phyloP scores from a whole-genome alignment of 2,329 filamentous ascomycete genomes.

The Exophiala sp. region DNA sequence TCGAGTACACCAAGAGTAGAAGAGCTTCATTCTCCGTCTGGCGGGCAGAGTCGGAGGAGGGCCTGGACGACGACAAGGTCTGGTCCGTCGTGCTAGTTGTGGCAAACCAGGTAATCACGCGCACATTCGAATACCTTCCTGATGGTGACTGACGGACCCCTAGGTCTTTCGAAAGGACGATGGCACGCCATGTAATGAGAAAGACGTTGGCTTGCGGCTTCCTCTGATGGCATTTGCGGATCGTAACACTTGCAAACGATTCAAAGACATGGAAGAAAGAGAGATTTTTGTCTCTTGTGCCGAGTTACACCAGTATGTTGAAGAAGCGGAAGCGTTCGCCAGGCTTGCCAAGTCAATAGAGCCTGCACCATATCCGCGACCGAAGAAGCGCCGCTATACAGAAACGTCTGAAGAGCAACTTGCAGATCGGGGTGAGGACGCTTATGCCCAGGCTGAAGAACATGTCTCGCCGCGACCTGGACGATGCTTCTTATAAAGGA shows the following conservation, averaged over 20 bases:
- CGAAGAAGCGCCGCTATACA: slow-evolving; percentile 15
- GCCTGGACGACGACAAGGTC: slow-evolving; percentile 21
- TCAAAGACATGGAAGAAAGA: slow-evolving; percentile 13
- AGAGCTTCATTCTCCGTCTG: slow-evolving; percentile 33
- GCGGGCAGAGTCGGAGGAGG: slow-evolving; percentile 28
- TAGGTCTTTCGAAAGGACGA: slow-evolving; percentile 31
- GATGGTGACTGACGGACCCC: slow-evolving; percentile 4
- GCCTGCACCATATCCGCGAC: slow-evolving; percentile 1
- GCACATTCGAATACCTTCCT: slow-evolving; percentile 8
- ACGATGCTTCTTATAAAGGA: slow-evolving; percentile 9
- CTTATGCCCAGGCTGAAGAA: slow-evolving; percentile 14
- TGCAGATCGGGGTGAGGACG: slow-evolving; percentile 9
- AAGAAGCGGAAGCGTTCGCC: slow-evolving; percentile 14
- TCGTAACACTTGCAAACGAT: slow-evolving; percentile 18
- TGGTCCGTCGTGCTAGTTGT: slow-evolving; percentile 15
- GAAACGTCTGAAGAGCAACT: slow-evolving; percentile 15
- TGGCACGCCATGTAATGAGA: slow-evolving; percentile 22
- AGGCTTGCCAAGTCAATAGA: slow-evolving; percentile 2
- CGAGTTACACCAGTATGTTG: slow-evolving; percentile 17
- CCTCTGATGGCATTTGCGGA: slow-evolving; percentile 30
- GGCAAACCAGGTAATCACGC: slow-evolving; percentile 15
- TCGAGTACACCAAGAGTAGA: slow-evolving; percentile 30
- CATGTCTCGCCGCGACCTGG: slow-evolving; percentile 9
- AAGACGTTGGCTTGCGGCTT: slow-evolving; percentile 24
- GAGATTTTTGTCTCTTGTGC: slow-evolving; percentile 16